These are phyloP conservation scores for Sporothrix humicola DNA, from an alignment of 2,329 filamentous ascomycete species.

Conservation along the genomic window DNA sequence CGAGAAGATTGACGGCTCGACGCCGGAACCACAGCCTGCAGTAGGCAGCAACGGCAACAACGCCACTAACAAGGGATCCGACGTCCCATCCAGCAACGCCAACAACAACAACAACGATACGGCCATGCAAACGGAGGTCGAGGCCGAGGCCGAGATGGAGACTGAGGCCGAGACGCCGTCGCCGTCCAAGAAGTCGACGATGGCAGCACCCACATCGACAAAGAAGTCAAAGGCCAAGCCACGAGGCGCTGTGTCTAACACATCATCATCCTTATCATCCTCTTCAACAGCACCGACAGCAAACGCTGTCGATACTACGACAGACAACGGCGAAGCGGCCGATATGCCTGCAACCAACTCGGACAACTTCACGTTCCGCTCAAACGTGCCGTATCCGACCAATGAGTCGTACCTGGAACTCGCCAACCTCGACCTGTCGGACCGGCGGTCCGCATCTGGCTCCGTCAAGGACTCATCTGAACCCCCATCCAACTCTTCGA, in stretches of 20 bases:
- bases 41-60: neutral
- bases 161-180: conserved; percentile 46
- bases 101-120: neutral
- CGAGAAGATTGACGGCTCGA: conserved; percentile 66
- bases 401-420: conserved; percentile 62
- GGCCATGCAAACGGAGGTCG: conserved; percentile 16
- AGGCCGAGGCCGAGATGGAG: conserved; percentile 10
- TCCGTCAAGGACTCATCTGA: conserved; percentile 29
- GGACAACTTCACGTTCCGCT: conserved; percentile 73
- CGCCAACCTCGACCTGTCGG: conserved; percentile 65
- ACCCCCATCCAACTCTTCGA: neutral
- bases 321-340: conserved; percentile 46
- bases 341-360: conserved; percentile 56
- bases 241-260: neutral
- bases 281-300: conserved; percentile 34
- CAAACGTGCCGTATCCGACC: conserved; percentile 64
- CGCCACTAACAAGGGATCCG: no score
- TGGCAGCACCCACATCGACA: conserved; percentile 22
- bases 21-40: conserved; percentile 56
- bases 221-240: neutral
- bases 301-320: conserved; percentile 23
- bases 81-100: neutral
- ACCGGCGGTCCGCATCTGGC: conserved; percentile 47
- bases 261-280: conserved; percentile 29
- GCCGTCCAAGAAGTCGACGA: conserved; percentile 46